phyloP scores from a whole-genome alignment of 2,329 filamentous ascomycete species.

The Cercospora brassicicola region DNA sequence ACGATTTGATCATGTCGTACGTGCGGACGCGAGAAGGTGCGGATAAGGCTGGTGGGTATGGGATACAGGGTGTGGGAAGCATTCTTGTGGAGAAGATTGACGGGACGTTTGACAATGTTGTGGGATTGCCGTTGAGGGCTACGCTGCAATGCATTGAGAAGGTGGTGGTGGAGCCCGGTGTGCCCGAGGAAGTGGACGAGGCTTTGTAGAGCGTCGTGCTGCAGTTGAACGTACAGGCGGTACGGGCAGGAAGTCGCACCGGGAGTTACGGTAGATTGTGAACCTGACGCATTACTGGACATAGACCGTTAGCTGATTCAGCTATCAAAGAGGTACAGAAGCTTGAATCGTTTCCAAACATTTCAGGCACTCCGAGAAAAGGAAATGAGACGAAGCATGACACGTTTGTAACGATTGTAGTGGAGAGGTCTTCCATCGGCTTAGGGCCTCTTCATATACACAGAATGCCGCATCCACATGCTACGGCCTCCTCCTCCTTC shows the following conservation, averaged over 20 bases:
- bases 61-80: slow-evolving; percentile 82
- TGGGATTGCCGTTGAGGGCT: slow-evolving; percentile 79
- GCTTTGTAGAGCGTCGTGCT: slow-evolving; percentile 7
- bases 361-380: not conserved
- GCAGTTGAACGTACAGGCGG: not conserved
- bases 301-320: not conserved
- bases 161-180: slow-evolving; percentile 69
- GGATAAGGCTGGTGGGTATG: slow-evolving; percentile 96
- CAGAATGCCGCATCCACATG: not conserved
- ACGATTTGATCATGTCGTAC: slow-evolving; percentile 80
- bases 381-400: not conserved
- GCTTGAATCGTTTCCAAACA: not conserved
- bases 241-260: not conserved
- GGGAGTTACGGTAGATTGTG: not conserved
- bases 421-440: slow-evolving; percentile 29
- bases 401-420: slow-evolving; percentile 15
- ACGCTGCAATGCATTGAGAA: slow-evolving; percentile 82
- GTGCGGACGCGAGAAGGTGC: slow-evolving; percentile 84
- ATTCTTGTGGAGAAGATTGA: slow-evolving; percentile 87
- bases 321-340: not conserved
- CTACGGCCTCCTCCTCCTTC: not conserved
- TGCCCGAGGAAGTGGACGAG: slow-evolving; percentile 56
- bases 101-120: slow-evolving; percentile 88
- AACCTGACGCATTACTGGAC: not conserved
- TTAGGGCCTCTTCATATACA: slow-evolving; percentile 20